Evolutionary conservation across 2,329 filamentous ascomycete species (phyloP).

Genomic region (Harringtonia aguacate): DNA sequence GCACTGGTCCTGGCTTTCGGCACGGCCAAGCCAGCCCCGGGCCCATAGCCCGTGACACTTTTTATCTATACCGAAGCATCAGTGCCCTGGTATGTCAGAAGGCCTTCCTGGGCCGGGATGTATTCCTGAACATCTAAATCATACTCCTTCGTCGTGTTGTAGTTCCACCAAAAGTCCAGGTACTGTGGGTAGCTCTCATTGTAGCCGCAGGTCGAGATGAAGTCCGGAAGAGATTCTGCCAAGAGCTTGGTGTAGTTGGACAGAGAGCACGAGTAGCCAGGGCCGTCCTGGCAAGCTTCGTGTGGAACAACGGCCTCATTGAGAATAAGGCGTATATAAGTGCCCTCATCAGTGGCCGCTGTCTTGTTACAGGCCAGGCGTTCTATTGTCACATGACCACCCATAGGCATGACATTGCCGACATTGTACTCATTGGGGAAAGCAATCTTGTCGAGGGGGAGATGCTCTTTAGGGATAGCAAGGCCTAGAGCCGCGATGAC

Average conservation of each 20-base stretch:
- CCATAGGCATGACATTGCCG: conserved; percentile 44
- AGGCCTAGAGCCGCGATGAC: conserved; percentile 9
- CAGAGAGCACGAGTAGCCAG: conserved; percentile 40
- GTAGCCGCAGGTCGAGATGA: conserved; percentile 8
- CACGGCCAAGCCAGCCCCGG: no score
- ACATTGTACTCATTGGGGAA: conserved; percentile 9
- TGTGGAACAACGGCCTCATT: conserved; percentile 55
- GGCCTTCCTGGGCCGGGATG: conserved; percentile 5
- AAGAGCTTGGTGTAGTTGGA: conserved; percentile 33
- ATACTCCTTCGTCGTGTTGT: conserved; percentile 8
- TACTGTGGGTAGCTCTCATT: conserved; percentile 8
- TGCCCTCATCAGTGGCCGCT: conserved; percentile 7
- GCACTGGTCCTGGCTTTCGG: no score
- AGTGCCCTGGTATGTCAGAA: conserved; percentile 6
- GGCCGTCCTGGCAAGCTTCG: conserved; percentile 40
- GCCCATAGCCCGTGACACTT: no score
- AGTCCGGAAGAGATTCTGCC: conserved; percentile 11
- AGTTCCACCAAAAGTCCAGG: conserved; percentile 11
- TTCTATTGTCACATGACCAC: conserved; percentile 56
- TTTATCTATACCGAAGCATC: no score
- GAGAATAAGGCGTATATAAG: conserved; percentile 44
- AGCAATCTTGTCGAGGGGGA: conserved; percentile 36
- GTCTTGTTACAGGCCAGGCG: conserved; percentile 38
- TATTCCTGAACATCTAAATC: conserved; percentile 6
- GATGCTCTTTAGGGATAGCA: conserved; percentile 8